A percentile compares a stretch with the other conserved stretches of the same genome.
These are phyloP conservation scores for Gaultheria prostrata DNA, from an alignment of 148 eudicot species.

Conservation along the genomic window DNA sequence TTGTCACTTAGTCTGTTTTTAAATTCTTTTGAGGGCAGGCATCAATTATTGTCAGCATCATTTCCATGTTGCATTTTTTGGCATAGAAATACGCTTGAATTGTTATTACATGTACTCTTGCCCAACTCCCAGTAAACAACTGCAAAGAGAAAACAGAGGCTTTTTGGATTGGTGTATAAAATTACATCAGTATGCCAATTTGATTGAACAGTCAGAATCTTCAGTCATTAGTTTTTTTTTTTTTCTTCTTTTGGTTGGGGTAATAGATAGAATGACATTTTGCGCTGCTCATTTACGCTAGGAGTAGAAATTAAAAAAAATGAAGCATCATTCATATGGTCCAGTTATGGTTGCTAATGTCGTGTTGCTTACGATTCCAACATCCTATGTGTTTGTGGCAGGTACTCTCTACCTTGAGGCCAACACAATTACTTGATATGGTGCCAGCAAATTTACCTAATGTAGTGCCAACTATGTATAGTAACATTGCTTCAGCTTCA, in stretches of 20 bases:
- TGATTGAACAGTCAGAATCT: not conserved
- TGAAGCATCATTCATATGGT: conserved; percentile 15
- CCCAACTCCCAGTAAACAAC: not conserved
- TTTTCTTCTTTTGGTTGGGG: not conserved
- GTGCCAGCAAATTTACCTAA: conserved; percentile 26
- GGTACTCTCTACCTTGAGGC: conserved; percentile 23
- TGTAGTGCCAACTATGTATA: conserved; percentile 26
- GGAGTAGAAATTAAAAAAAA: not conserved
- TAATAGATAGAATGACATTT: not conserved
- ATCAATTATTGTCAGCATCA: not conserved
- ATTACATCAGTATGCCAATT: not conserved
- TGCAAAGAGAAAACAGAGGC: not conserved
- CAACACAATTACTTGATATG: conserved; percentile 22
- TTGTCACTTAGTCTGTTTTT: not conserved
- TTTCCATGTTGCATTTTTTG: not conserved
- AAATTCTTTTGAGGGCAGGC: conserved; percentile 2
- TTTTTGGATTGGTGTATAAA: not conserved
- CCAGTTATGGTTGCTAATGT: not conserved
- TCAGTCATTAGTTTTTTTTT: not conserved
- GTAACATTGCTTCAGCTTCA: conserved; percentile 23
- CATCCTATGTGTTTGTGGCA: conserved; percentile 16
- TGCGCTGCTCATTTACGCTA: not conserved
- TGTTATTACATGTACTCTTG: not conserved
- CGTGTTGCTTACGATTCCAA: not conserved
- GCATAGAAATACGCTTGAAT: not conserved